Conservation (phyloP, 768 basidiomycete species). For the Lentinula aciculospora region DNA sequence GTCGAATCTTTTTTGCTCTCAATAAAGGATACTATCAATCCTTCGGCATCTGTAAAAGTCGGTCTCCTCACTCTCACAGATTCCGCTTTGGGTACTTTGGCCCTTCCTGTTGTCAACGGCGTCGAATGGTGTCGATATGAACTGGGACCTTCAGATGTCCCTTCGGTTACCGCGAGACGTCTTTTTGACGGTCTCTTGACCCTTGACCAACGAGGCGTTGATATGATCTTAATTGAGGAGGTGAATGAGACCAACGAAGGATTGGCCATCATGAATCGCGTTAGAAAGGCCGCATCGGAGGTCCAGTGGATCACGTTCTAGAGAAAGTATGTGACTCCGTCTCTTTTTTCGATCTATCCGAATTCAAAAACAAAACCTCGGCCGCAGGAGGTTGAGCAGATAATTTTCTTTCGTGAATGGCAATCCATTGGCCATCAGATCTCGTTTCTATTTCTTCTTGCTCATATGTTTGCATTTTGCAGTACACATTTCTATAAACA, state of each 20-base stretch:
- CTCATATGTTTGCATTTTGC: background rate
- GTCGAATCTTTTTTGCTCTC: conserved; percentile 36
- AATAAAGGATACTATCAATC: conserved; percentile 21
- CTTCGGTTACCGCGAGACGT: conserved; percentile 67
- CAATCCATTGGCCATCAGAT: background rate
- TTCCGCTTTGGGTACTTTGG: conserved; percentile 33
- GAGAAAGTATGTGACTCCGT: background rate
- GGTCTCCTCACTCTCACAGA: conserved; percentile 68
- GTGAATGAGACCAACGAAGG: conserved; percentile 78
- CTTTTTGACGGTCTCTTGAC: conserved; percentile 86
- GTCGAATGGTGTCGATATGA: conserved; percentile 54
- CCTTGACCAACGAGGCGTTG: conserved; percentile 71
- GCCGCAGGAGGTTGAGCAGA: background rate
- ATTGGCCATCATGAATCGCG: conserved; percentile 91
- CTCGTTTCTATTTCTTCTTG: background rate
- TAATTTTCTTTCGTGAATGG: background rate
- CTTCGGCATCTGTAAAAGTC: conserved; percentile 34
- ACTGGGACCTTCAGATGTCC: conserved; percentile 47
- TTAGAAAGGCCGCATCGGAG: conserved; percentile 82
- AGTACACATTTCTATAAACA: background rate
- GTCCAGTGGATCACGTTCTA: conserved; percentile 27
- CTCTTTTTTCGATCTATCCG: background rate
- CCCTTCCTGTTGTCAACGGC: conserved; percentile 21
- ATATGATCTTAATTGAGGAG: conserved; percentile 83
- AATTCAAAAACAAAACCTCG: background rate